Base-by-base conservation (phyloP, 2,329 filamentous ascomycete species). In the Fonsecaea monophora region DNA sequence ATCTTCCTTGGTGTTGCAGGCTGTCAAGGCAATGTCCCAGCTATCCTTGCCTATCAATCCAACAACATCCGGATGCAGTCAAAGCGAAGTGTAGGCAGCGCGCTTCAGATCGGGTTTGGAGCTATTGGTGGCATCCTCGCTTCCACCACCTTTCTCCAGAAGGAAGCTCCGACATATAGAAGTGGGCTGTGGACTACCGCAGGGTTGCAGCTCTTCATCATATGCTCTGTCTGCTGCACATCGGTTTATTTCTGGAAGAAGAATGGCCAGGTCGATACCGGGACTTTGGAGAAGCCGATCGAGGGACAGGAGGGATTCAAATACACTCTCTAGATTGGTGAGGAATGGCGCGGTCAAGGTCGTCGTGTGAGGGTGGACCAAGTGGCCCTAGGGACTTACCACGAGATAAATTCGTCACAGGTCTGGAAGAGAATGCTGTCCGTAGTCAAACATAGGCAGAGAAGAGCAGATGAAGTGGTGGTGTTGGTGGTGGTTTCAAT, bases 51-150 rank as follows among this genome's bases (percentile, higher is more conserved):
- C 5, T 77, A 76, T 55, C 56, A 76, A 68, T 71, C 75, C 12
- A 78, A 77, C 65, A 77, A 78, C 58, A 75, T 76, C 57, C 72
- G 74, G 12, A 68, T 69, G 10, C 74, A 76, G 64, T 74, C 71
- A 64, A 76, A 74, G 53, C 68, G 75, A 57, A 50, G 69, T 59
- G 61, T 72, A 59, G 53, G 69, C 59, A 60, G 65, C 69, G 64
- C 59, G 40, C 79, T 86, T 68, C 82, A 82, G 77, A 80, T 84
- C 25, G 75, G 76, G 4, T 71, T 78, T 32, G 77, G 77, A 50
- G 68, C 68, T 50, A 64, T 73, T 64, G 65, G 72, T n/a, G 73
- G 73, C 56, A 71, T 74, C 50, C 66, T 70, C 45, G 73, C 67
- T 10, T 69, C 66, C 7, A 69, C 72, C 3, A 68, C 69, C 1